Evolutionary conservation across 78 protist genomes (phyloP).

Genomic region (Dictyostelium brefeldianum): DNA sequence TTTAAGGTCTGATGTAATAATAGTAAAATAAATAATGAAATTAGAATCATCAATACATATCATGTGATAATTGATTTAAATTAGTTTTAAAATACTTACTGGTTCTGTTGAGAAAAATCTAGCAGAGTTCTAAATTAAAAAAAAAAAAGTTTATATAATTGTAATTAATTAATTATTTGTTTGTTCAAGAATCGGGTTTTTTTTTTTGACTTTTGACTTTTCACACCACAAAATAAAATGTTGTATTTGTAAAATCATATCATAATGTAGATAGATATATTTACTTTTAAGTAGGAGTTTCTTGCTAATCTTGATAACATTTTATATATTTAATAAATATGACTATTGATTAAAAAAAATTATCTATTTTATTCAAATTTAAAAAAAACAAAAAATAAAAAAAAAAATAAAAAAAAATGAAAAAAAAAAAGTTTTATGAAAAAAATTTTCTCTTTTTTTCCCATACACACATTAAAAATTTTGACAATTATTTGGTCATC

Average conservation of each 20-base stretch:
- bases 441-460: too few species aligned
- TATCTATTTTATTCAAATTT: too few species aligned
- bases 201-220: too few species aligned
- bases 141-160: not conserved
- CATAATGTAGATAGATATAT: not conserved
- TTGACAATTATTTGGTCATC: too few species aligned
- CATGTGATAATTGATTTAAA: not conserved
- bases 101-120: conserved; percentile 39
- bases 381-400: too few species aligned
- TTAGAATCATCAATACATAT: not conserved
- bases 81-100: conserved; percentile 12
- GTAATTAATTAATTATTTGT: not conserved
- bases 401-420: too few species aligned
- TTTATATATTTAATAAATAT: conserved; percentile 9
- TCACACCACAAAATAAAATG: too few species aligned
- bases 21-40: not conserved
- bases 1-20: conserved; percentile 51
- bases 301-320: conserved; percentile 31
- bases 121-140: not conserved
- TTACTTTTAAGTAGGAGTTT: not conserved
- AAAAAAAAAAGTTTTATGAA: too few species aligned
- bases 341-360: not conserved
- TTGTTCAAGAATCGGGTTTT: not conserved
- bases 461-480: too few species aligned
- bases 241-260: too few species aligned